phyloP scores from a whole-genome alignment of 2,329 filamentous ascomycete species.

The Colletotrichum cordylinicola region DNA sequence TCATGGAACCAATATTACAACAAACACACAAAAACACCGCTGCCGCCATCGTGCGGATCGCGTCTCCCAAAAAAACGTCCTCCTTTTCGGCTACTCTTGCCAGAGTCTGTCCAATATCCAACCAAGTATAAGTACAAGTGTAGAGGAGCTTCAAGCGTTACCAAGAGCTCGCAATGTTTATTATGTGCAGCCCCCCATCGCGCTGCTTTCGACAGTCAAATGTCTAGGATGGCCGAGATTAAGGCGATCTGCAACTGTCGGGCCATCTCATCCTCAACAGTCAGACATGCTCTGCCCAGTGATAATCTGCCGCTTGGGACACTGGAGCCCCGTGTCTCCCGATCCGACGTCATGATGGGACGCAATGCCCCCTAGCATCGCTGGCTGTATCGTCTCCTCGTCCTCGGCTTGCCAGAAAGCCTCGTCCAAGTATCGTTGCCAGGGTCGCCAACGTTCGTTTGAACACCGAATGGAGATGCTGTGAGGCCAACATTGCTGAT shows the following conservation, averaged over 20 bases:
- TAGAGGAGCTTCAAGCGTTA: neutral
- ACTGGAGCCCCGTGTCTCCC: neutral
- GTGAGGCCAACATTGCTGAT: neutral
- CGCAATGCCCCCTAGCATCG: neutral
- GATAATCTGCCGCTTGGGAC: neutral
- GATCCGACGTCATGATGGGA: neutral
- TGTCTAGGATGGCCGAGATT: neutral
- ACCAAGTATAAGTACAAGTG: slow-evolving; percentile 10
- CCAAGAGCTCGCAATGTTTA: neutral
- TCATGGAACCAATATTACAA: slow-evolving; percentile 12
- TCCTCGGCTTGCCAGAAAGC: neutral
- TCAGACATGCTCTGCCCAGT: neutral
- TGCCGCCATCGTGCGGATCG: neutral
- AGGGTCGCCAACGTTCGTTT: neutral
- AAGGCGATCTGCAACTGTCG: neutral
- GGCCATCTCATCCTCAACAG: neutral
- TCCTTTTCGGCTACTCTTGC: neutral
- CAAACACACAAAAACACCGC: neutral
- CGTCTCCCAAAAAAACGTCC: neutral
- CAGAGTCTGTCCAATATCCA: neutral
- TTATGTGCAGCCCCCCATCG: neutral
- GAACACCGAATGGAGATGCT: neutral
- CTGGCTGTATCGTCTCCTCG: neutral
- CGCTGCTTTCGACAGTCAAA: neutral
- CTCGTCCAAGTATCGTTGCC: neutral